Conservation (phyloP, 1,139 yeast species). For the Pichia kudriavzevii region DNA sequence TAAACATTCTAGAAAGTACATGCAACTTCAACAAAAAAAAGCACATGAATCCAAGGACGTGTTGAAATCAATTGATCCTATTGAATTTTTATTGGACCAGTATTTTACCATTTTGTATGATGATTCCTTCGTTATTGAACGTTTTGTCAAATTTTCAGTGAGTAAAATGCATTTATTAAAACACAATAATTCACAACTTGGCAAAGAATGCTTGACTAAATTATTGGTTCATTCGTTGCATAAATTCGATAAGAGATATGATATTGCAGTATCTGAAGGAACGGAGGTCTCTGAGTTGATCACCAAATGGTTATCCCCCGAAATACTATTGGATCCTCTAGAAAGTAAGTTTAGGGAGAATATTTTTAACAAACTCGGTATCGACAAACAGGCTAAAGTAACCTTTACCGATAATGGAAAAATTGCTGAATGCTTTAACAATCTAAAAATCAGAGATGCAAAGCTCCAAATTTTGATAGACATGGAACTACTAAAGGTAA, state of each 20-base stretch:
- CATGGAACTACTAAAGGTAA: slow-evolving; percentile 22
- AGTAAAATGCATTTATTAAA: slow-evolving; percentile 24
- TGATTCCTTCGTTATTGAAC: slow-evolving; percentile 20
- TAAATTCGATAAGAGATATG: slow-evolving; percentile 21
- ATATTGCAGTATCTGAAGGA: slow-evolving; percentile 2
- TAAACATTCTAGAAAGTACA: too few relatives aligned
- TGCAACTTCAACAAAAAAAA: too few relatives aligned
- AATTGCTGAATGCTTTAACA: slow-evolving; percentile 8
- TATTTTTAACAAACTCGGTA: slow-evolving; percentile 1
- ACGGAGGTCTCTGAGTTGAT: slow-evolving; percentile 3
- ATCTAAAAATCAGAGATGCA: slow-evolving; percentile 22
- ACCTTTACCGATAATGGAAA: background rate
- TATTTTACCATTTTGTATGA: slow-evolving; percentile 23
- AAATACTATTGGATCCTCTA: slow-evolving; percentile 11
- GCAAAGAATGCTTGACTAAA: slow-evolving; percentile 16
- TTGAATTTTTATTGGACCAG: slow-evolving; percentile 20
- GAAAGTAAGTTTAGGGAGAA: slow-evolving; percentile 10
- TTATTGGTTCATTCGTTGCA: slow-evolving; percentile 17
- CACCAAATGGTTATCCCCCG: slow-evolving; percentile 3
- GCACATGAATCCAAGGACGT: too few relatives aligned
- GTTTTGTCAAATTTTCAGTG: slow-evolving; percentile 25
- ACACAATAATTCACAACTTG: slow-evolving; percentile 18
- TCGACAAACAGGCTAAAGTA: too few relatives aligned
- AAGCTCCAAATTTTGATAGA: slow-evolving; percentile 24
- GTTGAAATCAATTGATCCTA: slow-evolving; percentile 20